Base-by-base conservation (phyloP, 176 grass and related monocot species). In the Cenchrus americanus region DNA sequence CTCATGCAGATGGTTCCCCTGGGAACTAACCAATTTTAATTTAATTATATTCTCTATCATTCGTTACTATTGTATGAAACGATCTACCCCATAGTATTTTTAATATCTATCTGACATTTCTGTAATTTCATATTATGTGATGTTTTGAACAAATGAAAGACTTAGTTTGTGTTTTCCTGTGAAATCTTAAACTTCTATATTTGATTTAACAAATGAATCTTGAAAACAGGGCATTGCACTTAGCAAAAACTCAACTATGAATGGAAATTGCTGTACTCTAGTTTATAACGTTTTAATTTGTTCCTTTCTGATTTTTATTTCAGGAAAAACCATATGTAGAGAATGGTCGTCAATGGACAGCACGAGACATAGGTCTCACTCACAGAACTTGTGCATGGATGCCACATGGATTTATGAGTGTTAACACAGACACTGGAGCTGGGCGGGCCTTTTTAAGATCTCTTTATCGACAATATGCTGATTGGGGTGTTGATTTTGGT, bases 401-500 rank as follows among this genome's bases (percentile, higher is more conserved):
- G 92, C 41, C 71, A 1, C 59, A 85, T 84, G 95, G 95, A 91
- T 97, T 94, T 89, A 94, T 97, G 92, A 93, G 90, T 86, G 88
- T 97, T 79, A 86, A 97, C 77, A 97, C 90, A 0, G 71, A 89
- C 71, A 89, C 86, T 77, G 92, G 84, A 85, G 92, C 95, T 55
- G 95, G 95, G 67, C 79, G 67, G 72, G 92, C 90, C 51, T 97
- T 97, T 81, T 80, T 98, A 83, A 93, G 90, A 87, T 94, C 95
- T 66, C 86, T 97, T 40, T 97, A 94, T 77, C 88, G 57, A 66
- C 95, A 92, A 18, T 93, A 94, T 80, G 88, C 92, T 34, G 84
- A 88, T 78, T 97, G 95, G 95, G 92, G 90, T 79, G 90, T 93
- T 88, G 92, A 97, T 88, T 97, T 97, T 71, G 95, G 95, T 94